phyloP scores from a whole-genome alignment of 2,329 filamentous ascomycete genomes.

The Dryadomyces quercus-mongolicae region DNA sequence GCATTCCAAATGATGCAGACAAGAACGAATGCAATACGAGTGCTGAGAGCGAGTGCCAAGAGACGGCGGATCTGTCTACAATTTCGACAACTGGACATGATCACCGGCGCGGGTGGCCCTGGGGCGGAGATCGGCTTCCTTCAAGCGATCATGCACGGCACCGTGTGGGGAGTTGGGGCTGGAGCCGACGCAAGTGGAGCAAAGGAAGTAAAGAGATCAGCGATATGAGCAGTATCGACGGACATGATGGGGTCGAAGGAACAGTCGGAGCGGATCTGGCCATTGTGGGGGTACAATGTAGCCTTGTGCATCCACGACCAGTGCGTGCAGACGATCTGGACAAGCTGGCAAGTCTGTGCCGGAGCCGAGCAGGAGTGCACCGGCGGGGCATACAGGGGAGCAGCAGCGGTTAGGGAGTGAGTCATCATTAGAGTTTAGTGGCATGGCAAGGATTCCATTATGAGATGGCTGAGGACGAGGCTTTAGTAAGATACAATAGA shows the following conservation, averaged over 20 bases:
- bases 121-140: neutral
- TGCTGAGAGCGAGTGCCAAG: neutral
- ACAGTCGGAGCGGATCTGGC: constrained; percentile 4
- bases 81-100: neutral
- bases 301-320: constrained; percentile 18
- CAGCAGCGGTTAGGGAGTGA: neutral
- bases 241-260: neutral
- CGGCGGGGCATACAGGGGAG: neutral
- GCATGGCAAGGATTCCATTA: no score
- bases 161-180: constrained; percentile 8
- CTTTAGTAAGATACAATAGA: neutral
- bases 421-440: neutral
- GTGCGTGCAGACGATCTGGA: constrained; percentile 15
- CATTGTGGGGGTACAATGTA: constrained; percentile 14
- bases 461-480: neutral
- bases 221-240: neutral
- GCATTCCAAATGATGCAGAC: no score
- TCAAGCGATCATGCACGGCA: neutral
- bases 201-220: neutral
- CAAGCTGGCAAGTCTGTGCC: constrained; percentile 13
- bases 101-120: neutral
- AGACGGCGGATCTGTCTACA: neutral
- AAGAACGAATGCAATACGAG: neutral
- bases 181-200: constrained; percentile 3
- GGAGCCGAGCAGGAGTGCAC: constrained; percentile 3